phyloP scores from a whole-genome alignment of 352 stramenopile species.

The Pythium diclinum region DNA sequence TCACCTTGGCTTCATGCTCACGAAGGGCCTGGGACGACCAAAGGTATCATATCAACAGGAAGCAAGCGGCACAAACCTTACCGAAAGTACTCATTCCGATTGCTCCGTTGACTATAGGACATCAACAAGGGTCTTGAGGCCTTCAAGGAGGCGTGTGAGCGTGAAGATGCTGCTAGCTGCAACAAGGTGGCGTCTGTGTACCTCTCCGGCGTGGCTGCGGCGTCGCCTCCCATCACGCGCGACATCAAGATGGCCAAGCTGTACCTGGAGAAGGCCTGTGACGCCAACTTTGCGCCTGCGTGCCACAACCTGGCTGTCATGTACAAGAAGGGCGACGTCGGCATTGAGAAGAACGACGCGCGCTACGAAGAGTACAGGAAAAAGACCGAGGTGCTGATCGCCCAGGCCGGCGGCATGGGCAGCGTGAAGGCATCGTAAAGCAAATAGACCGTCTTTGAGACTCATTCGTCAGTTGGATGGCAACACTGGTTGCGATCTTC shows the following conservation, averaged over 20 bases:
- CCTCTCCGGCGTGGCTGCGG: slow-evolving; percentile 31
- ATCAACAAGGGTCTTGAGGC: slow-evolving; percentile 54
- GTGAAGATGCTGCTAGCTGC: slow-evolving; percentile 77
- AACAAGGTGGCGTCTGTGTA: slow-evolving; percentile 81
- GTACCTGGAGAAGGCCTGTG: slow-evolving; percentile 72
- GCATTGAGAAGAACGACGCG: slow-evolving; percentile 55
- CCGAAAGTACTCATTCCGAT: neutral
- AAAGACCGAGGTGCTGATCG: slow-evolving; percentile 75
- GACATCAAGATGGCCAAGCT: slow-evolving; percentile 56
- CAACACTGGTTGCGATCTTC: too few relatives aligned
- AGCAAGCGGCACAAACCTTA: neutral
- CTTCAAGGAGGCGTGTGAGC: slow-evolving; percentile 75
- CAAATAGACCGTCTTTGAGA: neutral
- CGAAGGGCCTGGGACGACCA: slow-evolving; percentile 60
- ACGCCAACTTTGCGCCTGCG: slow-evolving; percentile 81
- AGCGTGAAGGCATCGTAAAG: slow-evolving; percentile 41
- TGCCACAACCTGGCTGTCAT: slow-evolving; percentile 89
- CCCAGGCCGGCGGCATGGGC: slow-evolving; percentile 63
- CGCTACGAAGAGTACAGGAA: slow-evolving; percentile 73
- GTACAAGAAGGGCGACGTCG: slow-evolving; percentile 85
- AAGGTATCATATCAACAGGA: slow-evolving; percentile 41
- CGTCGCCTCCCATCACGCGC: slow-evolving; percentile 38
- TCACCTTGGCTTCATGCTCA: slow-evolving; percentile 82
- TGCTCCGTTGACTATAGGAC: slow-evolving; percentile 31
- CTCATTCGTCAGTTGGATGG: too few relatives aligned